Base-by-base conservation (phyloP, 139 green algal genomes). In the Coelastrella sp. region DNA sequence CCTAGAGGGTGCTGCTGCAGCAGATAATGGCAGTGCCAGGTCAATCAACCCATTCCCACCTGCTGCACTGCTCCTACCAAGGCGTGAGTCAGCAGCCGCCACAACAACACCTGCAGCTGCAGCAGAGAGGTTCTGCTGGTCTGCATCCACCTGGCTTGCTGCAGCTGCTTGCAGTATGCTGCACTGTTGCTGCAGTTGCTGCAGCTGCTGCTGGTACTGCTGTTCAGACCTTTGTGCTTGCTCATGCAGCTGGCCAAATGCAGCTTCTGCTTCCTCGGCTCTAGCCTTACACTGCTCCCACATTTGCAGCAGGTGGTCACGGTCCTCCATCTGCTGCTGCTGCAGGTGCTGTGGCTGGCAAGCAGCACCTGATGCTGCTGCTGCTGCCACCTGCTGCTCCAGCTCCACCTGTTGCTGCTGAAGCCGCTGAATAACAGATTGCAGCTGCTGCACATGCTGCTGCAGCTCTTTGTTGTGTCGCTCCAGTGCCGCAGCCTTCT, bases 381-480 rank as follows among this genome's bases (percentile, higher is more conserved):
- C 80, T 19, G 20, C 20, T 3, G 24, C 80, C 59, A 20, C 59
- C 17, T 14, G 25, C 14, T 61, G 59, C 81, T 76, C 60, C 24
- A 60, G 15, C 24, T 60, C 11, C 10, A 75, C 19, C 24, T 63
- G 11, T 61, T 87, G 81, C 60, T 87, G 81, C 61, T 76, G 81
- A 24, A 76, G 24, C 60, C 75, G 60, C 11, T 60, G 6, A 10
- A 76, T 4, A n/a, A 20, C 22, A n/a, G 20, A 8, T 8, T 57
- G 58, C 80, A 85, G 22, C 81, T 87, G 22, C 81, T 76, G 81
- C 7, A 85, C 20, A 20, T 85, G 80, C 80, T 85, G 80, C 59
- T 85, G 80, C 22, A 74, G 56, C 80, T 85, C 58, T 25, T 4
- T 57, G 22, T 73, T 74, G 57, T 85, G n/a, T 59, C 60, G 22